Evolutionary conservation across 164 flowering plant species (phyloP), one percentile per base, ranked within the genome.

Genomic region (Tinospora cordifolia): DNA sequence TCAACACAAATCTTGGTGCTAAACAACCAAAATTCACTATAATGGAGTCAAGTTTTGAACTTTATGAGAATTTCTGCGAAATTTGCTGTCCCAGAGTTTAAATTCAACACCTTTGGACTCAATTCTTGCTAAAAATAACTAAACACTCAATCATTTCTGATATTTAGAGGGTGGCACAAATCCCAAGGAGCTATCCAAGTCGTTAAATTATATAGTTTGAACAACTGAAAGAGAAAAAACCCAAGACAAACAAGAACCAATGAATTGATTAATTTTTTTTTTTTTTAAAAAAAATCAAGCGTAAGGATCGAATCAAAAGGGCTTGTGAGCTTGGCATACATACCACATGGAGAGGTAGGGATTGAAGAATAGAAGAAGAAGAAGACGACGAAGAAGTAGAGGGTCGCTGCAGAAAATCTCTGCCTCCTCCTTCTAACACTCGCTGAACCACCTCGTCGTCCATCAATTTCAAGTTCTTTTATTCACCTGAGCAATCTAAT

Each of bases 281-380:
- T n/a, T n/a, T n/a, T n/a, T n/a, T n/a, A 30, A 30, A 30, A 30
- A 30, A 30, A 30, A 1, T 30, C 36, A 30, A 1, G 36, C 36
- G 4, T 30, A 30, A 2, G 36, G 30, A 68, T 67, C 47, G 7
- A 67, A 38, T 38, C 5, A 2, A 0, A 30, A 30, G 24, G 12
- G 39, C 49, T 46, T 47, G 39, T 38, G n/a, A 60, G 46, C 11
- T 11, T 13, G 9, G 49, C 66, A 30, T 79, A 60, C 66, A 30
- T 79, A 93, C 98, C 88, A 85, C 96, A 71, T 93, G 98, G 79
- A 93, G 91, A 75, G 98, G 96, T 24, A 93, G 94, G 30, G 98
- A 93, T 74, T 93, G 98, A 62, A 93, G 93, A 49, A 93, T 90
- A 19, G 98, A 92, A 11, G 96, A 80, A 5, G 93, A 85, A 10